Evolutionary conservation across 108 stramenopile species (phyloP).

Genomic region (Stephanodiscus triporus): DNA sequence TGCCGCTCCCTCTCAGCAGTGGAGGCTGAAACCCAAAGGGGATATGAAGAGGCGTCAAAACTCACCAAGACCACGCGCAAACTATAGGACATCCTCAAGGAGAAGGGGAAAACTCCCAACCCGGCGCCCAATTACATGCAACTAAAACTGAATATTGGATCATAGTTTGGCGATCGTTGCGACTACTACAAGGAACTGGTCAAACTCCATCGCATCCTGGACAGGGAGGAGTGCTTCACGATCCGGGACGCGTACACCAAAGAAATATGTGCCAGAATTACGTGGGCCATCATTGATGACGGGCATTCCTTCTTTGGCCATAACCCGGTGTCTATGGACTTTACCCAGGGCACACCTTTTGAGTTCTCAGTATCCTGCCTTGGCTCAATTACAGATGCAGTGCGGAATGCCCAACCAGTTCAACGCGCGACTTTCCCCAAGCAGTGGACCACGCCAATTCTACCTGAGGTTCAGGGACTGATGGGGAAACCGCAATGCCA

Average conservation of each 20-base stretch:
- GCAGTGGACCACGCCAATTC: no score
- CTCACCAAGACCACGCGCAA: neutral
- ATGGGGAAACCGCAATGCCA: no score
- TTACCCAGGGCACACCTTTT: no score
- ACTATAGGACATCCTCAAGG: neutral
- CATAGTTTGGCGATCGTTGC: neutral
- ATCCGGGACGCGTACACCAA: neutral
- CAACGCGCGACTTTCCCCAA: no score
- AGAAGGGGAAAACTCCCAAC: neutral
- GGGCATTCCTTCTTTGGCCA: neutral
- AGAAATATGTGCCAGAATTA: neutral
- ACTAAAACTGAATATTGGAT: neutral
- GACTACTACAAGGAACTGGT: neutral
- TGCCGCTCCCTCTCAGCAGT: no score
- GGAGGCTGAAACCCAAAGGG: neutral
- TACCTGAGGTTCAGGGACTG: no score
- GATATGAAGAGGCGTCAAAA: neutral
- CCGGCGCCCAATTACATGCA: neutral
- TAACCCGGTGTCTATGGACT: no score
- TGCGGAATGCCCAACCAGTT: no score
- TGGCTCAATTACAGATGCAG: neutral
- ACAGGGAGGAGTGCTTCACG: neutral
- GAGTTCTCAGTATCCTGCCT: neutral
- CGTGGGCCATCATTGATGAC: conserved; percentile 1
- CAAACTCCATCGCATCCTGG: neutral